These are phyloP conservation scores for Annona squamosa DNA, from an alignment of 164 flowering plant species.

Conservation along the genomic window DNA sequence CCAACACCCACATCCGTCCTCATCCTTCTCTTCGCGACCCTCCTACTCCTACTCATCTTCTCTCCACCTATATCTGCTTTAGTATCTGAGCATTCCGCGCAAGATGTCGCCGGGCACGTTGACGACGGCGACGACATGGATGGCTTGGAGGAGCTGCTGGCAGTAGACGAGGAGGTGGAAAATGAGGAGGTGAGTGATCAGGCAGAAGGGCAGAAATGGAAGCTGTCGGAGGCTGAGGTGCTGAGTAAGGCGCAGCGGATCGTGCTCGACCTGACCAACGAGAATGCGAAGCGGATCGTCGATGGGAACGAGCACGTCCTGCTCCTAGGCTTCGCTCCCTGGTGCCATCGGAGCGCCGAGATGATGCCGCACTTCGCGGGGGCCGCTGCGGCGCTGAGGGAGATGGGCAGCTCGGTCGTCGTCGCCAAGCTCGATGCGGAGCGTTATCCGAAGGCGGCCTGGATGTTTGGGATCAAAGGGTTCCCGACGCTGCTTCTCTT, in stretches of 20 bases:
- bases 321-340: conserved; percentile 88
- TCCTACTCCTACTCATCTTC: conserved; percentile 26
- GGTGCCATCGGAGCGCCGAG: conserved; percentile 88
- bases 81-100: conserved; percentile 7
- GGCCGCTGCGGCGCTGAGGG: conserved; percentile 68
- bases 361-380: conserved; percentile 87
- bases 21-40: conserved; percentile 17
- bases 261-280: conserved; percentile 61
- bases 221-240: conserved; percentile 52
- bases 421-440: conserved; percentile 88
- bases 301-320: conserved; percentile 66
- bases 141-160: conserved; percentile 56
- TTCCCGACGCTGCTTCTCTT: conserved; percentile 82
- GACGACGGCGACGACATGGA: conserved; percentile 39
- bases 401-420: conserved; percentile 47
- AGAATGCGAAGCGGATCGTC: conserved; percentile 43
- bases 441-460: conserved; percentile 61
- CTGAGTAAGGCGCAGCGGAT: conserved; percentile 65
- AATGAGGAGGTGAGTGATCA: conserved; percentile 14
- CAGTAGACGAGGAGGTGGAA: conserved; percentile 57
- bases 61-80: conserved; percentile 15
- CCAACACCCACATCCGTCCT: conserved; percentile 6
- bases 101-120: background rate
- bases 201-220: conserved; percentile 8
- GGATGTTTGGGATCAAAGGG: conserved; percentile 66